Conservation (phyloP, 2,329 filamentous ascomycete species). For the Clarireedia paspali region DNA sequence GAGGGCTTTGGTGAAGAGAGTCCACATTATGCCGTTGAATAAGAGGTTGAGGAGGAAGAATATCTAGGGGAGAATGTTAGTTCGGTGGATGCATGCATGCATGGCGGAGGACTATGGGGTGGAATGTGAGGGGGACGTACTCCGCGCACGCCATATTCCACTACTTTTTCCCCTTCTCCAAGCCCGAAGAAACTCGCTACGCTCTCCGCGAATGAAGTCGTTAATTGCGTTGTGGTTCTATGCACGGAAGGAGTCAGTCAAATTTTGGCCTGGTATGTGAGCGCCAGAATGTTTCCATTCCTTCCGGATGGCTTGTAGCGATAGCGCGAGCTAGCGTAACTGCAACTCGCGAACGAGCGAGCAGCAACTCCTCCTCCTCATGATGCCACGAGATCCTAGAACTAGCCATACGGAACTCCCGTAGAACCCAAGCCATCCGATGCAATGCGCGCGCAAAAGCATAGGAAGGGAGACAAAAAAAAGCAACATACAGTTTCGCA, state of each 20-base stretch:
- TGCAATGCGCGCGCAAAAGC: background rate
- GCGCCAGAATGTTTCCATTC: background rate
- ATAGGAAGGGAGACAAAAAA: background rate
- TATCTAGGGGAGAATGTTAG: background rate
- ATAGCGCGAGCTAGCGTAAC: background rate
- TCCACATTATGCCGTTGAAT: conserved; percentile 57
- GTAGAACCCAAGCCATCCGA: background rate
- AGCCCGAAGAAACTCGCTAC: conserved; percentile 39
- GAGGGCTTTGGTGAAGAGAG: conserved; percentile 72
- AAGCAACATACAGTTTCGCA: conserved; percentile 62
- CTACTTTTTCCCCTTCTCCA: conserved; percentile 35
- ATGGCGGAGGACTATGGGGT: background rate
- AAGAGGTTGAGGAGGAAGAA: conserved; percentile 17
- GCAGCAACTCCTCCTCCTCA: background rate
- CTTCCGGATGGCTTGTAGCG: background rate
- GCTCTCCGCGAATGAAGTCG: conserved; percentile 41
- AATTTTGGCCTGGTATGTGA: conserved; percentile 1
- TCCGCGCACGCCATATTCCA: conserved; percentile 43
- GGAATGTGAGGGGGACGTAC: conserved; percentile 31
- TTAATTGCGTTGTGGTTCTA: conserved; percentile 48
- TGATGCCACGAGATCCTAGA: background rate
- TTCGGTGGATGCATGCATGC: background rate
- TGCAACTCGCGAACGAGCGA: too few species aligned
- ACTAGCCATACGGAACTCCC: background rate
- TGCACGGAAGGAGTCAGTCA: background rate